A percentile compares a stretch with the other conserved stretches of the same genome.
These are phyloP conservation scores for Berberis thunbergii DNA, from an alignment of 164 flowering plant genomes.

Conservation along the genomic window DNA sequence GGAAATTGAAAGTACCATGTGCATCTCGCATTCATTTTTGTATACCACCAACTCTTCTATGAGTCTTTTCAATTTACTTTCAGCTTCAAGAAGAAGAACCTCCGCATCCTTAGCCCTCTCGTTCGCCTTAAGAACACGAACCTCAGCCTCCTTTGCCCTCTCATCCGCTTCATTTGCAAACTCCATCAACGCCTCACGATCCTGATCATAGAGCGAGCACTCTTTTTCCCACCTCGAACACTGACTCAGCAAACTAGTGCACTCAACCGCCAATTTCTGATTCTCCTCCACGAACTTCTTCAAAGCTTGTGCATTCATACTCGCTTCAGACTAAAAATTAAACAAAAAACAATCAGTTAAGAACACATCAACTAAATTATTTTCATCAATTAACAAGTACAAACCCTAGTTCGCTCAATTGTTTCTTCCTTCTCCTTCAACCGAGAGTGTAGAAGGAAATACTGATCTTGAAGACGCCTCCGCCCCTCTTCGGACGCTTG, in stretches of 20 bases:
- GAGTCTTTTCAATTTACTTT: constrained; percentile 35
- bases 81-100: constrained; percentile 42
- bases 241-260: constrained; percentile 1
- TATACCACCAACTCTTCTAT: constrained; percentile 39
- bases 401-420: constrained; percentile 63
- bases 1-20: constrained; percentile 11
- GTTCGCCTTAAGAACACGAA: constrained; percentile 31
- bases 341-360: constrained; percentile 1
- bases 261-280: constrained; percentile 45
- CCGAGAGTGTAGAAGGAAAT: constrained; percentile 27
- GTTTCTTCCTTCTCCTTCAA: constrained; percentile 56
- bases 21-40: constrained; percentile 24
- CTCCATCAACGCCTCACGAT: constrained; percentile 92
- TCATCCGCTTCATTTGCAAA: constrained; percentile 91
- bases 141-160: constrained; percentile 73
- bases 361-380: neutral
- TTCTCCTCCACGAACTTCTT: constrained; percentile 88
- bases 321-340: constrained; percentile 59
- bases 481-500: constrained; percentile 43
- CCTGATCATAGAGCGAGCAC: constrained; percentile 68
- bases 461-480: constrained; percentile 36
- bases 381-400: constrained; percentile 7
- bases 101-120: constrained; percentile 80
- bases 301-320: constrained; percentile 74
- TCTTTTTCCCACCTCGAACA: constrained; percentile 22